phyloP scores from a whole-genome alignment of 202 grass and related monocot species.

The Panicum virgatum region DNA sequence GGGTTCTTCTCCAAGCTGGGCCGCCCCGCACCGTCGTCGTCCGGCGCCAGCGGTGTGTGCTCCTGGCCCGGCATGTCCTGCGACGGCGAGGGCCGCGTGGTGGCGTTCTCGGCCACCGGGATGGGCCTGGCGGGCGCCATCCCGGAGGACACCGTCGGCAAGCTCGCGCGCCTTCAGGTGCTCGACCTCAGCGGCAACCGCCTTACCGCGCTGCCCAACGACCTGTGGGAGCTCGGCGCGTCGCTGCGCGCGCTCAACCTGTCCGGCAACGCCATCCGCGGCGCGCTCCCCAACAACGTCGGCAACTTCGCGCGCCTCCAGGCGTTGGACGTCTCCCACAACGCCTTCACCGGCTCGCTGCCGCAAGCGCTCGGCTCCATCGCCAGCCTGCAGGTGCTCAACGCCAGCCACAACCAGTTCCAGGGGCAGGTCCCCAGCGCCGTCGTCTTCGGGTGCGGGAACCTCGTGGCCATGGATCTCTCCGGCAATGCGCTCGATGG shows the following conservation, averaged over 20 bases:
- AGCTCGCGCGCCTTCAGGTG: slow-evolving; percentile 62
- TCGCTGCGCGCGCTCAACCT: slow-evolving; percentile 76
- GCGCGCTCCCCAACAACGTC: slow-evolving; percentile 66
- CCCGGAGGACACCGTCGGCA: slow-evolving; percentile 78
- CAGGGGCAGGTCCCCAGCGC: slow-evolving; percentile 45
- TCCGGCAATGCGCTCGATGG: slow-evolving; percentile 70
- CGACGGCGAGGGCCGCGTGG: slow-evolving; percentile 47
- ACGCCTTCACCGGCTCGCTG: slow-evolving; percentile 65
- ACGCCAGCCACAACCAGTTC: slow-evolving; percentile 65
- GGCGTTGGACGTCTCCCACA: slow-evolving; percentile 73
- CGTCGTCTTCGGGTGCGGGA: slow-evolving; percentile 44
- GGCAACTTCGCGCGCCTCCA: slow-evolving; percentile 67
- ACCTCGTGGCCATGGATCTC: slow-evolving; percentile 62
- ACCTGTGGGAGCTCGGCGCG: slow-evolving; percentile 75
- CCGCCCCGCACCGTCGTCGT: slow-evolving; percentile 21
- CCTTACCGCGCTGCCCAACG: slow-evolving; percentile 64
- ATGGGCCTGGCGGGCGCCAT: slow-evolving; percentile 61
- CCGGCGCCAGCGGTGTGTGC: slow-evolving; percentile 42
- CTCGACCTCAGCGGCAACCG: slow-evolving; percentile 83
- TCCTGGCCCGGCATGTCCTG: slow-evolving; percentile 65
- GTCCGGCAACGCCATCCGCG: slow-evolving; percentile 67
- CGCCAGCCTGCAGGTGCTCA: slow-evolving; percentile 46
- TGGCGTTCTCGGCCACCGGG: slow-evolving; percentile 51
- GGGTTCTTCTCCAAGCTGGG: slow-evolving; percentile 67
- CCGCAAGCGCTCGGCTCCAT: slow-evolving; percentile 62